Evolutionary conservation across 257 asterid species (phyloP).

Genomic region (Cruciata laevipes): DNA sequence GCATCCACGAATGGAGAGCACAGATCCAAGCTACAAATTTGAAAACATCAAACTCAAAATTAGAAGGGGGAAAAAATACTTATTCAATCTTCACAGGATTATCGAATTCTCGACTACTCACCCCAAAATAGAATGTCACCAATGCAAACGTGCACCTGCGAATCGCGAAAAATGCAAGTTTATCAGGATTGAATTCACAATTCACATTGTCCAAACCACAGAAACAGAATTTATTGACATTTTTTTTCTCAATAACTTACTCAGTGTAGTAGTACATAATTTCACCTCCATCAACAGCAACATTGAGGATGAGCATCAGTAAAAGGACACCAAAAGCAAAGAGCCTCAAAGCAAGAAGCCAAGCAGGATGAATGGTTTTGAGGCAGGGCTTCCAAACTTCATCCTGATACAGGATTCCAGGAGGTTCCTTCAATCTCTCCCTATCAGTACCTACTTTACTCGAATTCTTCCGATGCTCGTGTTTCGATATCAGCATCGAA

Average conservation of each 20-base stretch:
- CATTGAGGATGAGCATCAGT: constrained; percentile 63
- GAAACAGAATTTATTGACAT: not conserved
- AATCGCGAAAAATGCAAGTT: constrained; percentile 1
- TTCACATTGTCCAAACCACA: not conserved
- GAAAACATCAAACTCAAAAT: not conserved
- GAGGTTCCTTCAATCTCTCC: constrained; percentile 25
- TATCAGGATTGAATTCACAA: not conserved
- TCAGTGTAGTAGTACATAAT: constrained; percentile 85
- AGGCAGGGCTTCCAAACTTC: constrained; percentile 90
- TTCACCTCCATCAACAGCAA: constrained; percentile 58
- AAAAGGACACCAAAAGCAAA: constrained; percentile 70
- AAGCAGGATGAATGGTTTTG: constrained; percentile 63
- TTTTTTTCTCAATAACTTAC: constrained; percentile 33
- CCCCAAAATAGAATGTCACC: constrained; percentile 81
- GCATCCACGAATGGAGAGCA: constrained; percentile 76
- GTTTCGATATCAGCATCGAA: constrained; percentile 56
- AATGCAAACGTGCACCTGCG: constrained; percentile 87
- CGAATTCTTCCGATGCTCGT: constrained; percentile 38
- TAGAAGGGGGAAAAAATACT: not conserved
- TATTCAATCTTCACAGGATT: not conserved
- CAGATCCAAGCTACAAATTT: constrained; percentile 61
- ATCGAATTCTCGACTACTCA: constrained; percentile 23
- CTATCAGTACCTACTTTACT: constrained; percentile 17
- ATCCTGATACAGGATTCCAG: constrained; percentile 59
- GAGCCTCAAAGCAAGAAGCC: constrained; percentile 67